Conservation (phyloP, 176 grass and related monocot genomes). For the Oryza longistaminata region DNA sequence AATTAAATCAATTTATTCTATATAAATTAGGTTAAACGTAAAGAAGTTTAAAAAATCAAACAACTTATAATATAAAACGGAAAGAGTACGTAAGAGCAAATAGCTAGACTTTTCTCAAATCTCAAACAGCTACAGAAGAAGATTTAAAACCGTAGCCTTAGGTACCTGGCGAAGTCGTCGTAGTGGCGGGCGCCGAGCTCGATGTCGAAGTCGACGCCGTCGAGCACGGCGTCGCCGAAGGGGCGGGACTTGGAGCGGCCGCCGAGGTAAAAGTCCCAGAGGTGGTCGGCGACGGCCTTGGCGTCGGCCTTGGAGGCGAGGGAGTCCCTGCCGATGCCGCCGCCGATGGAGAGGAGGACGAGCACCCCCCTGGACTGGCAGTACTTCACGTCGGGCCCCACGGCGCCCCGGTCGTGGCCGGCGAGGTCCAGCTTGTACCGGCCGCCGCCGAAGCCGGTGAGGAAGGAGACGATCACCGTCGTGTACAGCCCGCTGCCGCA, state of each 20-base stretch:
- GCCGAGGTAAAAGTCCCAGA: conserved; percentile 12
- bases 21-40: too few species aligned
- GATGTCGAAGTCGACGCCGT: conserved; percentile 18
- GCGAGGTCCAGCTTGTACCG: conserved; percentile 18
- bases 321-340: conserved; percentile 22
- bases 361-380: conserved; percentile 20
- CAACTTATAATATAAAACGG: too few species aligned
- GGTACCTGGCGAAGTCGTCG: background rate
- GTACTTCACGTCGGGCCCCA: conserved; percentile 7
- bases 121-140: too few species aligned
- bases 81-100: too few species aligned
- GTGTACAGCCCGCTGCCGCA: conserved; percentile 14
- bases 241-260: background rate
- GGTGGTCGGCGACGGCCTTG: conserved; percentile 18
- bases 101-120: too few species aligned
- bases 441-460: background rate
- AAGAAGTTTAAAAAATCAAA: too few species aligned
- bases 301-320: conserved; percentile 16
- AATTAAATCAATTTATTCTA: too few species aligned
- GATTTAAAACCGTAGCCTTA: too few species aligned
- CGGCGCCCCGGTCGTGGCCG: background rate
- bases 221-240: background rate
- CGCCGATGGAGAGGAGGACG: conserved; percentile 28
- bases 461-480: conserved; percentile 30
- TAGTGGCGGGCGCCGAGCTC: background rate